These are phyloP conservation scores for Pseudogymnoascus sp. DNA, from an alignment of 2,329 filamentous ascomycete genomes.

Conservation along the genomic window DNA sequence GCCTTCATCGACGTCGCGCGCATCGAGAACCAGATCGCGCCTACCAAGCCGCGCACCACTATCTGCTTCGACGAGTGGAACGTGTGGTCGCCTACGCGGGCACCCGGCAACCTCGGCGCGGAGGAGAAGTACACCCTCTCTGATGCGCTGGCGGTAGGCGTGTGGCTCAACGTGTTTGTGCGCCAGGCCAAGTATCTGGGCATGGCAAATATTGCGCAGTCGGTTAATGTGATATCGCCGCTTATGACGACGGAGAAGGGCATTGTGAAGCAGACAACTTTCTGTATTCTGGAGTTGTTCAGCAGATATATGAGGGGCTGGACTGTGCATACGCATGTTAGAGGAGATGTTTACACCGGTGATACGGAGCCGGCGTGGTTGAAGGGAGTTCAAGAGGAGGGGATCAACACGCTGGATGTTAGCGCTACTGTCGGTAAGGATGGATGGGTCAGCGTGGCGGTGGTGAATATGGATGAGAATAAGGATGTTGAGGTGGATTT, in stretches of 20 bases:
- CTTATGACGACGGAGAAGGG: constrained; percentile 54
- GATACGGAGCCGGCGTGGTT: constrained; percentile 60
- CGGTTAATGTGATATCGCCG: constrained; percentile 59
- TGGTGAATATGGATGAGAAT: constrained; percentile 63
- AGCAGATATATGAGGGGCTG: constrained; percentile 65
- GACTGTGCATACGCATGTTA: constrained; percentile 58
- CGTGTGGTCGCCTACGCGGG: constrained; percentile 56
- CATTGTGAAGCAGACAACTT: constrained; percentile 55
- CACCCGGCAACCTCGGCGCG: constrained; percentile 53
- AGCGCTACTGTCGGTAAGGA: constrained; percentile 50
- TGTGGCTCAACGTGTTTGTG: constrained; percentile 58
- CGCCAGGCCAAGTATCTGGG: constrained; percentile 53
- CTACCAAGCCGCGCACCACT: constrained; percentile 35
- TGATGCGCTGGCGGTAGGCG: constrained; percentile 53
- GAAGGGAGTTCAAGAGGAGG: constrained; percentile 51
- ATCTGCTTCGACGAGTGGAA: constrained; percentile 68
- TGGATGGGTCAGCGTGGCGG: constrained; percentile 57
- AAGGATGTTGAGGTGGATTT: constrained; percentile 51
- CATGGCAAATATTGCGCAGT: constrained; percentile 61
- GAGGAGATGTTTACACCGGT: constrained; percentile 55
- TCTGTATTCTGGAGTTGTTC: constrained; percentile 56
- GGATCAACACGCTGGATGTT: constrained; percentile 61
- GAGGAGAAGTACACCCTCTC: constrained; percentile 57
- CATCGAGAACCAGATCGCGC: constrained; percentile 43
- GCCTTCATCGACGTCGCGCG: constrained; percentile 55